Evolutionary conservation across 805 yeast species (phyloP), one percentile per base, ranked within the genome.

Genomic region (Geotrichum ghanense): DNA sequence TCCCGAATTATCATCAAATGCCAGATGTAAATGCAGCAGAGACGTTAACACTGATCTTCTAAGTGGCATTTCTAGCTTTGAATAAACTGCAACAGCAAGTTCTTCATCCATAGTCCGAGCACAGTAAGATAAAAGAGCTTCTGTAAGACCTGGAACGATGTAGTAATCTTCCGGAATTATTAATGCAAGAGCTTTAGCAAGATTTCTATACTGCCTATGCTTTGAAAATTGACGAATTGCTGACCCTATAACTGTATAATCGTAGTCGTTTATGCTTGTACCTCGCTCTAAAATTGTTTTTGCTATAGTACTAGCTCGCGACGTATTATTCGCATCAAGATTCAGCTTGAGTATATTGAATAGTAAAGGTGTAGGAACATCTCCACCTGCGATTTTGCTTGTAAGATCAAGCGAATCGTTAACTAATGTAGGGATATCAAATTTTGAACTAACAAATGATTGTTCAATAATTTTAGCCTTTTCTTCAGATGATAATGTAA

Each of bases 71-170:
- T 34, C 37, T 7, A 52, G 21, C 12, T 22, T n/a, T n/a, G 27
- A 41, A 19, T 48, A 50, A 9, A 56, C 44, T 23, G 45, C 41
- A 17, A 41, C 25, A 4, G 55, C 52, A 46, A 56, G 50, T 21
- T 41, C 31, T 6, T 25, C 31, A 21, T 56, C 39, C 37, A 25
- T 22, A 7, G 49, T 42, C 22, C 57, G 26, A 12, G 56, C 49
- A 42, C 57, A 51, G 25, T 48, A 48, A 31, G 48, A 43, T 14
- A 56, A 26, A n/a, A 56, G 41, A 14, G 58, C 52, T 40, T 54
- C 58, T 4, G 56, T 47, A 4, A 56, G 24, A 3, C 56, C 54
- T 14, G 47, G 53, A 6, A 20, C 34, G 10, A 37, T 40, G 42
- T 53, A 56, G 10, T 27, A 35, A 5, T 41, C 41, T 34, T 20